A percentile compares a stretch with the other conserved stretches of the same genome.
phyloP scores from a whole-genome alignment of 352 stramenopile genomes.

The Thraustochytrium sp. region DNA sequence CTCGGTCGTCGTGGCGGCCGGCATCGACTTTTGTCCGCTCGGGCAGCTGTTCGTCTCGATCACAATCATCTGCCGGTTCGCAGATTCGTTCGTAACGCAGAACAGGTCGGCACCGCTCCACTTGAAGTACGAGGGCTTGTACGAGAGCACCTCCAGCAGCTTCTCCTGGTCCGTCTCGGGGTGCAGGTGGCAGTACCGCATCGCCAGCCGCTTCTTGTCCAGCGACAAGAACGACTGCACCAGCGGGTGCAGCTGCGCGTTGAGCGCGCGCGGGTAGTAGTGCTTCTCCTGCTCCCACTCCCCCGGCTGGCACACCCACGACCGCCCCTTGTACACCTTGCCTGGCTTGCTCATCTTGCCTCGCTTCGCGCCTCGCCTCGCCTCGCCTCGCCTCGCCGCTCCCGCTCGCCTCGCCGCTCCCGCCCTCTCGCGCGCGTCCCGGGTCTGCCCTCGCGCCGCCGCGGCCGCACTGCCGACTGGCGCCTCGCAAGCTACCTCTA shows the following conservation, averaged over 20 bases:
- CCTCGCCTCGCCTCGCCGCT: not conserved
- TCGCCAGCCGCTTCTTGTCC: conserved; percentile 34
- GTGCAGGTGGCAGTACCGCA: conserved; percentile 48
- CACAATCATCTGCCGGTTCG: conserved; percentile 38
- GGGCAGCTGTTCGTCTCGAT: conserved; percentile 50
- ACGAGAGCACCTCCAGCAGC: conserved; percentile 40
- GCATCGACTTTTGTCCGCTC: conserved; percentile 47
- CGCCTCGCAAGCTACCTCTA: too few relatives aligned
- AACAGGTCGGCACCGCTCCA: conserved; percentile 48
- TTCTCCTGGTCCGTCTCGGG: conserved; percentile 44
- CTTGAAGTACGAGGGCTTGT: conserved; percentile 41
- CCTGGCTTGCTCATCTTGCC: conserved; percentile 24
- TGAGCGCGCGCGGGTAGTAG: conserved; percentile 48
- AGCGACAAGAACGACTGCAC: conserved; percentile 46
- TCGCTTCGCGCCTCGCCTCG: not conserved
- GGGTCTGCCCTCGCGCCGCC: too few relatives aligned
- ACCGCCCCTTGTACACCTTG: conserved; percentile 38
- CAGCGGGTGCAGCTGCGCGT: conserved; percentile 46
- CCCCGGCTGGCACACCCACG: conserved; percentile 31
- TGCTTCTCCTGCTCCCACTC: conserved; percentile 46
- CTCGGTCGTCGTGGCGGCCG: conserved; percentile 8
- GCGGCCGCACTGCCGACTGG: too few relatives aligned
- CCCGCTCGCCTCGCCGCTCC: not conserved
- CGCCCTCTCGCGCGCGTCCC: not conserved
- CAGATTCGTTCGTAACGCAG: conserved; percentile 30